phyloP scores from a whole-genome alignment of 352 stramenopile genomes.

The Peronospora tabacina region DNA sequence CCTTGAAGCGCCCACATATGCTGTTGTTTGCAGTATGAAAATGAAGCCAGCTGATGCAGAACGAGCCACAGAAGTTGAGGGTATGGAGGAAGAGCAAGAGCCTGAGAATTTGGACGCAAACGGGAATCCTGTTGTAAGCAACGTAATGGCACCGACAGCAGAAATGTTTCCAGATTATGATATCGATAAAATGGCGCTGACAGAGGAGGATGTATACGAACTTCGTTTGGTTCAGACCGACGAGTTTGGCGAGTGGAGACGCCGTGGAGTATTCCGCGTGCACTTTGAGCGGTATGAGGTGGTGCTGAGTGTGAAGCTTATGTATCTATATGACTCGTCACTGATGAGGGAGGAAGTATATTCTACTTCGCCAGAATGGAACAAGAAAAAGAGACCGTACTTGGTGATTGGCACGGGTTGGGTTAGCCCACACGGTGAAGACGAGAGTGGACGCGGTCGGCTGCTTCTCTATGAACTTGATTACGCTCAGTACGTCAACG shows the following conservation, averaged over 20 bases:
- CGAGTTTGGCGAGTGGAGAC: slow-evolving; percentile 71
- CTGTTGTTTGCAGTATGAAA: slow-evolving; percentile 61
- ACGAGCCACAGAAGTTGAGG: slow-evolving; percentile 51
- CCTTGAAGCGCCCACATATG: slow-evolving; percentile 69
- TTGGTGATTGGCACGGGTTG: slow-evolving; percentile 78
- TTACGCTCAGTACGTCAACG: slow-evolving; percentile 82
- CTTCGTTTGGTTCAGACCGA: slow-evolving; percentile 72
- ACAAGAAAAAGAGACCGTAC: slow-evolving; percentile 73
- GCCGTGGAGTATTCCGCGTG: slow-evolving; percentile 66
- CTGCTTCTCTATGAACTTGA: slow-evolving; percentile 84
- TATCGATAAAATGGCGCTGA: slow-evolving; percentile 55
- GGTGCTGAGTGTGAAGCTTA: slow-evolving; percentile 76
- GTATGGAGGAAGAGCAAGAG: slow-evolving; percentile 45
- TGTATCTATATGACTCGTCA: slow-evolving; percentile 82
- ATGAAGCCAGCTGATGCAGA: slow-evolving; percentile 51
- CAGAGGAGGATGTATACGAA: slow-evolving; percentile 79
- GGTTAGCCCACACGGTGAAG: slow-evolving; percentile 76
- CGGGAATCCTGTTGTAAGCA: slow-evolving; percentile 40
- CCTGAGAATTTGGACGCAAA: slow-evolving; percentile 37
- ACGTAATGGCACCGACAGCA: slow-evolving; percentile 69
- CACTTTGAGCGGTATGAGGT: slow-evolving; percentile 83
- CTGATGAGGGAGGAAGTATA: slow-evolving; percentile 66
- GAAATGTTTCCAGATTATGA: slow-evolving; percentile 72
- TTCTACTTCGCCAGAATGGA: slow-evolving; percentile 61
- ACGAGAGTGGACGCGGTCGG: slow-evolving; percentile 76